These are phyloP conservation scores for Meripilus lineatus DNA, from an alignment of 1,284 basidiomycete genomes.

Conservation along the genomic window DNA sequence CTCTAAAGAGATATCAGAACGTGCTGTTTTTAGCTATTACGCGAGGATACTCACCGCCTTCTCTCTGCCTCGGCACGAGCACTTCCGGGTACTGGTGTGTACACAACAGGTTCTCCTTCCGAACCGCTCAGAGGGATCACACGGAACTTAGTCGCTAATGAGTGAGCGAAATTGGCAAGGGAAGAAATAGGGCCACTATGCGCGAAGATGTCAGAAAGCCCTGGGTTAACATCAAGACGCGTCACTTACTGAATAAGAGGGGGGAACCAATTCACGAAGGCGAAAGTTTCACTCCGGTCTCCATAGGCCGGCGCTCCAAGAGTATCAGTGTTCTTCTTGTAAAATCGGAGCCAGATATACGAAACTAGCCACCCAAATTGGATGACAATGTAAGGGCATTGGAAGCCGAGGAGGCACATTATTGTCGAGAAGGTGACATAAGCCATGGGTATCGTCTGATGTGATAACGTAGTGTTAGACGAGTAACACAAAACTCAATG, in stretches of 20 bases:
- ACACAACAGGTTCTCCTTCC: slow-evolving; percentile 72
- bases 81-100: slow-evolving; percentile 75
- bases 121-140: slow-evolving; percentile 64
- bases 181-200: slow-evolving; percentile 60
- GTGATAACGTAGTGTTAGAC: not conserved
- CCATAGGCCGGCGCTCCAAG: slow-evolving; percentile 69
- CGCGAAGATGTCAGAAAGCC: not conserved
- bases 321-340: slow-evolving; percentile 77
- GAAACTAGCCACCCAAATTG: slow-evolving; percentile 98
- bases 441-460: slow-evolving; percentile 85
- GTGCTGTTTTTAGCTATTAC: not conserved
- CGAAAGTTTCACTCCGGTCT: slow-evolving; percentile 94
- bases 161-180: slow-evolving; percentile 68
- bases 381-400: slow-evolving; percentile 93
- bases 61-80: slow-evolving; percentile 93
- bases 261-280: slow-evolving; percentile 96
- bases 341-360: slow-evolving; percentile 95
- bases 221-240: not conserved
- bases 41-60: slow-evolving; percentile 54
- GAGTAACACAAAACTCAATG: not conserved
- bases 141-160: slow-evolving; percentile 69
- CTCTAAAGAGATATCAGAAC: slow-evolving; percentile 38
- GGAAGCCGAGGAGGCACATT: slow-evolving; percentile 83
- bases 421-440: slow-evolving; percentile 91
- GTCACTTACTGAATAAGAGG: slow-evolving; percentile 79